phyloP scores from a whole-genome alignment of 139 green algal species.

The Chlamydomonas incerta region DNA sequence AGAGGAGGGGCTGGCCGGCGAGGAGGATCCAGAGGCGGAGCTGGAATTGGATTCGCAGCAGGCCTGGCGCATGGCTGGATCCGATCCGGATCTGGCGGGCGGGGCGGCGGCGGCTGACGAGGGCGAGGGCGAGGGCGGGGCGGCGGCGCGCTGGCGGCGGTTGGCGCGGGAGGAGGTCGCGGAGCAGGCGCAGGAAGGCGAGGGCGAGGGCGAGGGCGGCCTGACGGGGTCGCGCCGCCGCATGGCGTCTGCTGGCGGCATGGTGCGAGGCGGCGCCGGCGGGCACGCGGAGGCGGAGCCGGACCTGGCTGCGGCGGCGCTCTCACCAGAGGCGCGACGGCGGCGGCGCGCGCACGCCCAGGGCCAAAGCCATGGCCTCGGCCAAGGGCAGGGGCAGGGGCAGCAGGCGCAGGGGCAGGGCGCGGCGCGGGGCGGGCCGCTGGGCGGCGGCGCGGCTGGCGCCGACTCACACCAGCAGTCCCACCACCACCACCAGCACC shows the following conservation, averaged over 20 bases:
- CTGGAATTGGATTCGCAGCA: neutral
- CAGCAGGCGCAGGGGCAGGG: neutral
- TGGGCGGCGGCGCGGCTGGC: neutral
- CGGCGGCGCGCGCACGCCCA: no score
- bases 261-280: neutral
- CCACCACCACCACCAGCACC: neutral
- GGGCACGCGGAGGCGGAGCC: neutral
- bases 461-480: neutral
- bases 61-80: neutral
- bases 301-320: no score
- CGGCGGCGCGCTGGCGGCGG: no score
- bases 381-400: neutral
- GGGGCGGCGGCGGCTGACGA: no score
- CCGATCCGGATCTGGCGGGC: neutral
- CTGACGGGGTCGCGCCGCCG: neutral
- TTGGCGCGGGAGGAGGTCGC: neutral
- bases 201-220: neutral
- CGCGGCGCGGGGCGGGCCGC: no score
- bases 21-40: constrained; percentile 31
- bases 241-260: neutral
- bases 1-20: constrained; percentile 16
- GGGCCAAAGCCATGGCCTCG: neutral
- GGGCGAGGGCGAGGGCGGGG: no score
- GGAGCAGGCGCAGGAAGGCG: neutral
- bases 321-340: neutral